Conservation (phyloP, 192 early-diverging fungal genomes). For the Backusella luteola region DNA sequence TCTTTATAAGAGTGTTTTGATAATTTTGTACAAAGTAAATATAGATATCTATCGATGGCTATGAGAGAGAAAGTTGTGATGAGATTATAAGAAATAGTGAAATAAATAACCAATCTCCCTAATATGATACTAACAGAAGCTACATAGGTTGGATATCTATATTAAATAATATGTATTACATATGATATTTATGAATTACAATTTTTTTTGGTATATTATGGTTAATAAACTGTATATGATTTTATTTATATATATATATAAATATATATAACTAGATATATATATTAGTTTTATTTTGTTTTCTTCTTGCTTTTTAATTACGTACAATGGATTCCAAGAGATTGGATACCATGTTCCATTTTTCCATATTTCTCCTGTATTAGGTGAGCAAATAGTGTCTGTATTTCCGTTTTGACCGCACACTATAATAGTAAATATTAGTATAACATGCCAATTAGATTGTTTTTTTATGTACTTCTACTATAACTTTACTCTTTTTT, state of each 20-base stretch:
- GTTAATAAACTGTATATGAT: neutral
- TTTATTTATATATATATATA: neutral
- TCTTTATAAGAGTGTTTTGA: slow-evolving; percentile 10
- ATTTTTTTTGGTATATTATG: neutral
- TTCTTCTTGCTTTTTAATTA: neutral
- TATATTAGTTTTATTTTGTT: neutral
- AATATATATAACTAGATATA: slow-evolving; percentile 4
- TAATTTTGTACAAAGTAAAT: slow-evolving; percentile 20
- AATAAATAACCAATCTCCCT: neutral
- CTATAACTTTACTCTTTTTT: neutral
- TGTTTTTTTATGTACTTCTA: neutral
- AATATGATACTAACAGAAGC: slow-evolving; percentile 14
- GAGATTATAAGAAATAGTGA: neutral
- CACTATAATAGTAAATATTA: neutral
- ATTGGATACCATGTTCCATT: slow-evolving; percentile 19
- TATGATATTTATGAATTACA: neutral
- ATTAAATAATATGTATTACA: neutral
- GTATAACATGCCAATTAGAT: slow-evolving; percentile 3
- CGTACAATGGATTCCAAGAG: slow-evolving; percentile 15
- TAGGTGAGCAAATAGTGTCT: slow-evolving; percentile 14
- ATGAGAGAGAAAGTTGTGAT: neutral
- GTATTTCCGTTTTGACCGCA: slow-evolving; percentile 16
- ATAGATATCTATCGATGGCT: slow-evolving; percentile 20
- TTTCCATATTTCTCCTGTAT: slow-evolving; percentile 13
- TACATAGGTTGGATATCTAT: slow-evolving; percentile 24